Evolutionary conservation across 352 stramenopile genomes (phyloP).

Genomic region (Pythium inflatum): DNA sequence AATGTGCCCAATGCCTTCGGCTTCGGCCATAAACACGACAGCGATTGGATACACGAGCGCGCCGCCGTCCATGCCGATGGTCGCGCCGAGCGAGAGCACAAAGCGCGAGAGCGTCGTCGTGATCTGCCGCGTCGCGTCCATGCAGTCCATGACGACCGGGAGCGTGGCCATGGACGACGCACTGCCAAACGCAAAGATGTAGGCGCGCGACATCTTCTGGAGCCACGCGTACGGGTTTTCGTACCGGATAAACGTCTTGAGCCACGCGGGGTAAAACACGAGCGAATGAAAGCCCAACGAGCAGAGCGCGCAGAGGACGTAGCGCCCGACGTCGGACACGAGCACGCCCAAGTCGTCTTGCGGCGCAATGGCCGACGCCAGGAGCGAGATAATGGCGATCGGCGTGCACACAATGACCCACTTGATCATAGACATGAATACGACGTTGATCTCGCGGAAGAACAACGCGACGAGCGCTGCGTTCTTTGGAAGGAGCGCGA

Average conservation of each 20-base stretch:
- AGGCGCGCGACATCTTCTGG: conserved; percentile 35
- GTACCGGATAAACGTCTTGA: conserved; percentile 33
- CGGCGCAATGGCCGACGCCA: conserved; percentile 36
- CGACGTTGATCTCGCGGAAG: conserved; percentile 36
- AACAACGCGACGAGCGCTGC: neutral
- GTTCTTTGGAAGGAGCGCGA: conserved; percentile 18
- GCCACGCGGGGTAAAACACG: conserved; percentile 42
- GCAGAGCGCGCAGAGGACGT: conserved; percentile 36
- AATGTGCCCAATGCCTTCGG: conserved; percentile 28
- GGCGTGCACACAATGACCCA: conserved; percentile 51
- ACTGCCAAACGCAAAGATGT: conserved; percentile 47
- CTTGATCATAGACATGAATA: conserved; percentile 48
- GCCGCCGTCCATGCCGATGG: conserved; percentile 41
- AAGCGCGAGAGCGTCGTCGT: conserved; percentile 37
- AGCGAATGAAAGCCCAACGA: conserved; percentile 34
- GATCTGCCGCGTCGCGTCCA: conserved; percentile 36
- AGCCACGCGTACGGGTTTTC: conserved; percentile 43
- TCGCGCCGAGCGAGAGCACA: conserved; percentile 40
- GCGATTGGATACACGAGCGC: conserved; percentile 39
- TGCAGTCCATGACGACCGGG: conserved; percentile 43
- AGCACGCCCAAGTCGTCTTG: conserved; percentile 38
- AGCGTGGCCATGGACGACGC: conserved; percentile 53
- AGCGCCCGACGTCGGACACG: conserved; percentile 46
- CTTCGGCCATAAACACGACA: conserved; percentile 48
- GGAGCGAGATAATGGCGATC: conserved; percentile 45